Percentiles rank a stretch among this genome's conserved stretches.
Evolutionary conservation across 768 basidiomycete genomes (phyloP).

Genomic region (Neoboletus brunneissimus): DNA sequence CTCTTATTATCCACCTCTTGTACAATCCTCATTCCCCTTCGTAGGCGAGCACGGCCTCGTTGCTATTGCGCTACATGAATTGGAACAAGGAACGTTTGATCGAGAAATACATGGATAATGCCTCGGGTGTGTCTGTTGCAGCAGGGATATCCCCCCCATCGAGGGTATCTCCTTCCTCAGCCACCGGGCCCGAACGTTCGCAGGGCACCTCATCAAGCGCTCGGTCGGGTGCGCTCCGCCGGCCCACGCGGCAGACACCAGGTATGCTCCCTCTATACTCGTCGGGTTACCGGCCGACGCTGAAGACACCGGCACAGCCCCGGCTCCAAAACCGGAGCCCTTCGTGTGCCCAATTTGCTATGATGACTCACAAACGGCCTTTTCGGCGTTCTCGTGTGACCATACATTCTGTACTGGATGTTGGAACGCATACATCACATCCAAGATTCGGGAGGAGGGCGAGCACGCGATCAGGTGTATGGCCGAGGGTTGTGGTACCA

Average conservation of each 20-base stretch:
- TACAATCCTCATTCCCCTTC: background rate
- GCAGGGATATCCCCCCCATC: conserved; percentile 62
- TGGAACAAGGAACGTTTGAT: conserved; percentile 98
- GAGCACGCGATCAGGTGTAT: conserved; percentile 75
- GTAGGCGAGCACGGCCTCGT: conserved; percentile 65
- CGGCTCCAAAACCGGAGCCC: conserved; percentile 38
- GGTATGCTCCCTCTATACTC: conserved; percentile 8
- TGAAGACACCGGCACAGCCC: conserved; percentile 11
- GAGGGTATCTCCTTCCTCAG: conserved; percentile 21
- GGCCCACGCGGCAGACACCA: conserved; percentile 30
- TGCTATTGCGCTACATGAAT: conserved; percentile 76
- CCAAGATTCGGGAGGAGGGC: conserved; percentile 82
- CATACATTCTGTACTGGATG: conserved; percentile 83
- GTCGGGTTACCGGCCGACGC: background rate
- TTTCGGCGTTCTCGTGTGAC: conserved; percentile 75
- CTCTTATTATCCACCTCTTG: background rate
- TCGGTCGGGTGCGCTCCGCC: conserved; percentile 26
- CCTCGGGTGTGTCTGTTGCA: conserved; percentile 61
- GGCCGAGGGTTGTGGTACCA: conserved; percentile 70
- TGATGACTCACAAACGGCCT: conserved; percentile 67
- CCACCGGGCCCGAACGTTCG: conserved; percentile 33
- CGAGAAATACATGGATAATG: conserved; percentile 96
- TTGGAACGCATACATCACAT: conserved; percentile 75
- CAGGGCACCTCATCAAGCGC: conserved; percentile 27
- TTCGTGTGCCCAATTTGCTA: conserved; percentile 96